Percentiles rank a stretch among this genome's conserved stretches.
Evolutionary conservation across 345 rosid genomes (phyloP).

Genomic region (Hibiscus syriacus): DNA sequence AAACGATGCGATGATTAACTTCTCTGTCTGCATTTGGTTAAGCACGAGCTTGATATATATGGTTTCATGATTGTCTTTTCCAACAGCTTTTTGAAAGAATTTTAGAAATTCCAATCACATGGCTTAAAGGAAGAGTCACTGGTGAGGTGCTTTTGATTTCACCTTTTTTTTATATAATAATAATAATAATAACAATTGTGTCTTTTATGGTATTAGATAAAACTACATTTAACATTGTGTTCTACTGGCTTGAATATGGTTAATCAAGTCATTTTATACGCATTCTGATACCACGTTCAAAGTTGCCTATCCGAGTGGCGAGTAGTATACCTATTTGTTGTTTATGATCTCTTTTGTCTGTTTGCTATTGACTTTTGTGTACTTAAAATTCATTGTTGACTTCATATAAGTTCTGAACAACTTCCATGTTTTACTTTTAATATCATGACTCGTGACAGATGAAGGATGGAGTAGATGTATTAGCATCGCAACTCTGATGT

Average conservation of each 20-base stretch:
- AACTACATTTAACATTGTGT: neutral
- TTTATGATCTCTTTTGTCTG: neutral
- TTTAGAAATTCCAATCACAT: slow-evolving; percentile 76
- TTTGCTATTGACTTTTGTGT: neutral
- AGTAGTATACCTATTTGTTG: neutral
- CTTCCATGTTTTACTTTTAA: neutral
- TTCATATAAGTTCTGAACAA: neutral
- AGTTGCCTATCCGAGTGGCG: neutral
- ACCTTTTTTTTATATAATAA: neutral
- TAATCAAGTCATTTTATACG: neutral
- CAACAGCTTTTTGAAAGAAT: slow-evolving; percentile 87
- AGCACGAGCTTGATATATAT: slow-evolving; percentile 1
- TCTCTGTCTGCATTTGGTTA: neutral
- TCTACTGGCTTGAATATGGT: neutral
- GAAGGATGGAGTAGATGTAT: neutral
- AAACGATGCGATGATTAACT: neutral
- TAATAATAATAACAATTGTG: neutral
- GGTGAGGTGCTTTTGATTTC: slow-evolving; percentile 57
- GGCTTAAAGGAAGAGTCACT: slow-evolving; percentile 94
- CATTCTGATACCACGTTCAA: neutral
- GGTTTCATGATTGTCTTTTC: slow-evolving; percentile 6
- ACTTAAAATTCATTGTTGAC: neutral
- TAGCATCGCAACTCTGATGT: neutral
- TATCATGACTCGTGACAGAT: neutral
- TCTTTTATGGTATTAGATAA: neutral